Conservation (phyloP, 1,139 yeast species). For the Zygoascus sp. region DNA sequence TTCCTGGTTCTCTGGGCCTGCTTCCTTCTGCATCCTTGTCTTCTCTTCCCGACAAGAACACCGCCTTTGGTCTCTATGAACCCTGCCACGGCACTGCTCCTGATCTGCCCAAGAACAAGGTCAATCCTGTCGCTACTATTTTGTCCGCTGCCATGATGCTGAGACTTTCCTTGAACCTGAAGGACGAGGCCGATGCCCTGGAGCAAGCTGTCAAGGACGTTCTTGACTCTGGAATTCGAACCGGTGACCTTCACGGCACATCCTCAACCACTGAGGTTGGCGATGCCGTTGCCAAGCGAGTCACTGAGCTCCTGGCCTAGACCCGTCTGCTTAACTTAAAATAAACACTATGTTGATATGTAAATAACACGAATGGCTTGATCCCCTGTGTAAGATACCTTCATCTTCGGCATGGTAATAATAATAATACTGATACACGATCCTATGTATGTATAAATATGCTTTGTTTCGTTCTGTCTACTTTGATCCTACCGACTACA, state of each 20-base stretch:
- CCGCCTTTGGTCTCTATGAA: slow-evolving; percentile 93
- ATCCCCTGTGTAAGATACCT: too few relatives aligned
- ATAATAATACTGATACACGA: too few relatives aligned
- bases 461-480: background rate
- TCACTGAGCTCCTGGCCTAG: slow-evolving; percentile 49
- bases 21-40: slow-evolving; percentile 96
- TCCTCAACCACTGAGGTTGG: slow-evolving; percentile 85
- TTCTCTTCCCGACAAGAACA: slow-evolving; percentile 87
- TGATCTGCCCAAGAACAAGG: slow-evolving; percentile 80
- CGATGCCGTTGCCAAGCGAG: slow-evolving; percentile 78
- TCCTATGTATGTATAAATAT: too few relatives aligned
- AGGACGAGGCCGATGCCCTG: slow-evolving; percentile 80
- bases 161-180: slow-evolving; percentile 76
- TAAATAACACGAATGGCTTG: background rate
- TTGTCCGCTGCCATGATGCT: slow-evolving; percentile 80
- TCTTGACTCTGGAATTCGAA: slow-evolving; percentile 77
- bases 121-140: slow-evolving; percentile 92
- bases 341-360: slow-evolving; percentile 38
- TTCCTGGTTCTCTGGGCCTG: slow-evolving; percentile 94
- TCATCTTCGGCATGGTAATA: too few relatives aligned
- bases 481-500: background rate
- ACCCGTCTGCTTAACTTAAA: too few relatives aligned
- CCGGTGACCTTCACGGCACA: slow-evolving; percentile 84
- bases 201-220: slow-evolving; percentile 85
- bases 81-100: slow-evolving; percentile 99